Base-by-base conservation (phyloP, 2,329 filamentous ascomycete species). In the Huntiella savannae region DNA sequence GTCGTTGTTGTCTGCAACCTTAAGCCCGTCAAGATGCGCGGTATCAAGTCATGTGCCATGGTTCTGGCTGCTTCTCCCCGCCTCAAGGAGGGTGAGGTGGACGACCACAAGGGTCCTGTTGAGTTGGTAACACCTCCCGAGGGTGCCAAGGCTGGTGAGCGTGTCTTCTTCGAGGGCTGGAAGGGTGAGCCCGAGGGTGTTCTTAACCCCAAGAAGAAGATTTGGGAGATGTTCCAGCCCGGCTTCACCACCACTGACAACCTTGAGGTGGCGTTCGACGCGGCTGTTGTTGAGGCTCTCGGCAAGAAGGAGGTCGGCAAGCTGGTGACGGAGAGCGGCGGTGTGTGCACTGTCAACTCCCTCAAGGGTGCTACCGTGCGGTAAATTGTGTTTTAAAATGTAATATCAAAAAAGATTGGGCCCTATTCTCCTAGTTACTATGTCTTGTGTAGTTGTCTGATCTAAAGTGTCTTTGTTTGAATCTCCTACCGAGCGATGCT, bases 21-120 rank as follows among this genome's bases (percentile, higher is more conserved):
- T 55, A 98, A 98, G 72, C 91, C 91, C 43, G 91, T 96, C 62
- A 98, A 92, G 63, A 98, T 98, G 91, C 83, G 91, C 53, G 91
- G 91, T 54, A 71, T 77, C 66, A 76, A 76, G 66, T 77, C 73
- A 3, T 73, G 66, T 54, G 73, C 87, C 57, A 96, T 98, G 91
- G 91, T 98, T 12, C 74, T 98, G 35, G 91, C 91, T 7, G 91
- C 91, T 2, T 94, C 85, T 13, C 91, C 88, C n/a, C 71, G 72
- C 50, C 62, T 82, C 41, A 77, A 79, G 57, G 82, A 88, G 57
- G 88, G 86, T 39, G 87, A 86, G 58, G 80, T 74, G 42, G 79
- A 83, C 58, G 76, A 88, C 60, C 85, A 94, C 68, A 85, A 79
- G 53, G 82, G 84, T 3, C 85, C 87, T 33, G 85, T 98, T 49